Percentiles rank a stretch among this genome's conserved stretches.
Evolutionary conservation across 2,329 filamentous ascomycete species (phyloP).

Genomic region (Tolypocladium endophyticum): DNA sequence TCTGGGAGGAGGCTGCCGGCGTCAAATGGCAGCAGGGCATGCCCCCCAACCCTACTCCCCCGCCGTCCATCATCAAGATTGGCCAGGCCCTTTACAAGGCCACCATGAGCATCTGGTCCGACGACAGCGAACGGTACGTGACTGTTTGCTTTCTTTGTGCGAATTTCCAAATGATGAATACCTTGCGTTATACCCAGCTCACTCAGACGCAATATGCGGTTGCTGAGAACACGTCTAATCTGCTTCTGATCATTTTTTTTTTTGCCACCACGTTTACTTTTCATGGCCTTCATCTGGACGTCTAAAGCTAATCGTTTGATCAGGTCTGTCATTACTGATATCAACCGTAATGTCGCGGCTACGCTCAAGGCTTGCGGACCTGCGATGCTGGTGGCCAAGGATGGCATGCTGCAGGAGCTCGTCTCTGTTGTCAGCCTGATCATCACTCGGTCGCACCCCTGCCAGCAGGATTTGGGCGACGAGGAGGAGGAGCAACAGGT

Average conservation of each 20-base stretch:
- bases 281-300: background rate
- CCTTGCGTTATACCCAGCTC: slow-evolving; percentile 97
- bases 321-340: slow-evolving; percentile 82
- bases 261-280: slow-evolving; percentile 5
- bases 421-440: slow-evolving; percentile 67
- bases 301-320: slow-evolving; percentile 1
- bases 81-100: slow-evolving; percentile 76
- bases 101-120: slow-evolving; percentile 76
- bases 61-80: slow-evolving; percentile 70
- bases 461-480: slow-evolving; percentile 80
- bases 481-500: slow-evolving; percentile 67
- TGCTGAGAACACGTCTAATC: slow-evolving; percentile 71
- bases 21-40: slow-evolving; percentile 85
- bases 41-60: slow-evolving; percentile 70
- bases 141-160: background rate
- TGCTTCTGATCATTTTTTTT: slow-evolving; percentile 21
- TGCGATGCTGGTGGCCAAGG: slow-evolving; percentile 64
- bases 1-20: slow-evolving; percentile 64
- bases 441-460: slow-evolving; percentile 83
- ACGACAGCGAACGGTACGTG: slow-evolving; percentile 89
- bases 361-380: slow-evolving; percentile 88
- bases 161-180: slow-evolving; percentile 62
- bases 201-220: slow-evolving; percentile 87
- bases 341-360: slow-evolving; percentile 86
- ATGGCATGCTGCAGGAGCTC: slow-evolving; percentile 59